Conservation (phyloP, 2,329 filamentous ascomycete species). For the Beauveria bassiana region DNA sequence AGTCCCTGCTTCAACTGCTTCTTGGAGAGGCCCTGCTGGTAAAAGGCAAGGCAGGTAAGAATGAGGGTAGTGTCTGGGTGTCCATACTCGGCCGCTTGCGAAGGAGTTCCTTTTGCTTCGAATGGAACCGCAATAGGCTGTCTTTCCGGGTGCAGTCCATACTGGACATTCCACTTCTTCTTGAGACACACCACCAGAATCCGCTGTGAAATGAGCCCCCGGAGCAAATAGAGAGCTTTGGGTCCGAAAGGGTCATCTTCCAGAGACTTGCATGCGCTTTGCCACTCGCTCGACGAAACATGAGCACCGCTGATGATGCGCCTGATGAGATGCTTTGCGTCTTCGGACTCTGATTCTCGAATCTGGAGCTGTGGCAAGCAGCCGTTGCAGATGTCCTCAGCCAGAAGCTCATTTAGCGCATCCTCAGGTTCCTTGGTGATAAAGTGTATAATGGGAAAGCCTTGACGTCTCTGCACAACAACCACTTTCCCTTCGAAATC, state of each 20-base stretch:
- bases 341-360: not conserved
- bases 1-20: constrained; percentile 42
- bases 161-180: constrained; percentile 62
- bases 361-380: constrained; percentile 13
- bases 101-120: constrained; percentile 56
- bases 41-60: constrained; percentile 59
- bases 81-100: constrained; percentile 55
- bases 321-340: not conserved
- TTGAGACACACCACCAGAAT: constrained; percentile 52
- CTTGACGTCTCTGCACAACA: constrained; percentile 17
- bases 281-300: not conserved
- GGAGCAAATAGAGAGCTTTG: constrained; percentile 43
- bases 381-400: constrained; percentile 32
- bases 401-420: constrained; percentile 31
- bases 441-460: constrained; percentile 52
- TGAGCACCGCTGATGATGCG: not conserved
- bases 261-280: constrained; percentile 15
- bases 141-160: constrained; percentile 47
- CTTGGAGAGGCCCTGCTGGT: constrained; percentile 49
- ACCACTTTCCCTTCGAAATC: constrained; percentile 26
- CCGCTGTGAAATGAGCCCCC: constrained; percentile 53
- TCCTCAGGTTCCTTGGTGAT: constrained; percentile 40
- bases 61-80: constrained; percentile 60
- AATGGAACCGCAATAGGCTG: constrained; percentile 60
- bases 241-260: constrained; percentile 26